phyloP scores from a whole-genome alignment of 176 grass and related monocot species.

The Puccinellia tenuiflora region DNA sequence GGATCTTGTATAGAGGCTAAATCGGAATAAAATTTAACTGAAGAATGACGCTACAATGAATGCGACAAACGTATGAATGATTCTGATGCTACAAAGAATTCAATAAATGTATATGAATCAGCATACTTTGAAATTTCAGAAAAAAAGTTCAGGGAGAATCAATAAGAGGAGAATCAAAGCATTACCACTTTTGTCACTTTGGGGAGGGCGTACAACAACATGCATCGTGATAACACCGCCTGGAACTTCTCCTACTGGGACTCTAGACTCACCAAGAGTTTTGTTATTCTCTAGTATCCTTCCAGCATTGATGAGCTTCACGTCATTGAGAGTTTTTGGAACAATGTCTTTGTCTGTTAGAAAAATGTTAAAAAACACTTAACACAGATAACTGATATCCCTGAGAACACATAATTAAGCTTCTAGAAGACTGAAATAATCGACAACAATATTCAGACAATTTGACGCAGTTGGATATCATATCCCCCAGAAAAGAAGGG shows the following conservation, averaged over 20 bases:
- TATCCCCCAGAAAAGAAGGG: neutral
- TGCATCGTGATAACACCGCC: constrained; percentile 83
- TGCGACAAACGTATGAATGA: neutral
- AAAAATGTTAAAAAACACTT: neutral
- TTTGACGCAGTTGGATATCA: neutral
- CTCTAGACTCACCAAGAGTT: constrained; percentile 66
- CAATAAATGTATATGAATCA: neutral
- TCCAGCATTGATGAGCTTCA: constrained; percentile 87
- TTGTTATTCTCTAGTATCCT: constrained; percentile 77
- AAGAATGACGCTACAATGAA: neutral
- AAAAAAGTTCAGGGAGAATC: too few species aligned
- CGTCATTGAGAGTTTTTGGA: constrained; percentile 71
- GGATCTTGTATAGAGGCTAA: neutral
- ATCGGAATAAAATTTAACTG: neutral
- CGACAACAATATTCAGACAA: neutral
- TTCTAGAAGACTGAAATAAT: constrained; percentile 26
- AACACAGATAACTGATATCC: neutral
- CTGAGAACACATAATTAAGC: neutral
- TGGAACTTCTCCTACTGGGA: constrained; percentile 68
- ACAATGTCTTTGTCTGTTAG: constrained; percentile 61
- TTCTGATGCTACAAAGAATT: neutral
- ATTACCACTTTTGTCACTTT: constrained; percentile 63
- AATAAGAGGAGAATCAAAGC: constrained; percentile 11
- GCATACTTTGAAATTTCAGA: neutral
- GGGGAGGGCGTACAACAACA: constrained; percentile 74